phyloP scores from a whole-genome alignment of 176 grass and related monocot genomes.

The Oryza brachyantha region DNA sequence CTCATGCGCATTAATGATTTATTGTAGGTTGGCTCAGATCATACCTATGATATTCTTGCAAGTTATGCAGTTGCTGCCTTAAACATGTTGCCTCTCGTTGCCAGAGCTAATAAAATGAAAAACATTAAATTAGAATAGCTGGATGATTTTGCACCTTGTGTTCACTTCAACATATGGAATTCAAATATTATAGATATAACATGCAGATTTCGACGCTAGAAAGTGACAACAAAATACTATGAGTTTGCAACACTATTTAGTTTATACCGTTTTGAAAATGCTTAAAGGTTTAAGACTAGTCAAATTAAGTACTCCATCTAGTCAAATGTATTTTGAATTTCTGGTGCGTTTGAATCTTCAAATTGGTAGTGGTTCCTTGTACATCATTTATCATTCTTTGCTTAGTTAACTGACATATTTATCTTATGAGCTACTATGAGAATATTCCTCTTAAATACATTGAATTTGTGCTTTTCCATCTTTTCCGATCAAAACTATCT shows the following conservation, averaged over 20 bases:
- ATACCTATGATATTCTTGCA: constrained; percentile 62
- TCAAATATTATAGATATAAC: neutral
- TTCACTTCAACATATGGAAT: neutral
- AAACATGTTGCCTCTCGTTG: constrained; percentile 57
- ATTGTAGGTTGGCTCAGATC: constrained; percentile 28
- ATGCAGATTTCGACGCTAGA: neutral
- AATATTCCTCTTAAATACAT: neutral
- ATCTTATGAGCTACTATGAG: neutral
- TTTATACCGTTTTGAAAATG: neutral
- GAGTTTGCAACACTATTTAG: neutral
- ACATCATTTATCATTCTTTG: neutral
- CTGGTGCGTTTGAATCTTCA: neutral
- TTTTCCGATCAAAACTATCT: neutral
- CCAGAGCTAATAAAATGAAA: constrained; percentile 54
- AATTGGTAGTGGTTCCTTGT: neutral
- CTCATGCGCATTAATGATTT: neutral
- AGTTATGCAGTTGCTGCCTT: constrained; percentile 65
- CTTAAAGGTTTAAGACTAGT: neutral
- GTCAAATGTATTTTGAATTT: neutral
- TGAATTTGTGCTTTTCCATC: neutral
- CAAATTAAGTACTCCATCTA: neutral
- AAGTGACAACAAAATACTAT: neutral
- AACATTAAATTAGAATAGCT: neutral
- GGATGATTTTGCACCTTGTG: neutral
- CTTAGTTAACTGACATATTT: neutral